Conservation (phyloP, 768 basidiomycete species). For the Phylloporus sp. region DNA sequence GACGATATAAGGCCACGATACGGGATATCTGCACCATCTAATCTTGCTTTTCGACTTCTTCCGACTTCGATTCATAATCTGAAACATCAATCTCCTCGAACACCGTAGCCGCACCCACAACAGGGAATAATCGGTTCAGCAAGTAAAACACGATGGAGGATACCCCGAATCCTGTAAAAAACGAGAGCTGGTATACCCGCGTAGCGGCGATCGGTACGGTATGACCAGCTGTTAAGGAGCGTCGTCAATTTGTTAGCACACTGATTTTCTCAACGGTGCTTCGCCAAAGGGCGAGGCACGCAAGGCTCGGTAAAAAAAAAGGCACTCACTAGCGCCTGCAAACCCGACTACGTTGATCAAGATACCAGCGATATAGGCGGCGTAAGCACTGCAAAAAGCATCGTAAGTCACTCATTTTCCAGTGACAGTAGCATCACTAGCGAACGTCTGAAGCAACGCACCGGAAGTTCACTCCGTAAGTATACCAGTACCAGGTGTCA, state of each 20-base stretch:
- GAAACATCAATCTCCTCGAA: slow-evolving; percentile 61
- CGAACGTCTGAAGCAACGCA: slow-evolving; percentile 20
- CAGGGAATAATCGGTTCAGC: slow-evolving; percentile 58
- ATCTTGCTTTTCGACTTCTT: background rate
- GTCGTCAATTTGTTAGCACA: background rate
- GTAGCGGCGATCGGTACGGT: slow-evolving; percentile 63
- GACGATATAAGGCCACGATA: background rate
- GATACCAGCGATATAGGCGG: slow-evolving; percentile 67
- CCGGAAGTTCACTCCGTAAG: slow-evolving; percentile 67
- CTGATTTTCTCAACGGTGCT: background rate
- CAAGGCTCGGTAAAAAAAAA: background rate
- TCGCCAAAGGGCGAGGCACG: background rate
- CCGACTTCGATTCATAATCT: slow-evolving; percentile 9
- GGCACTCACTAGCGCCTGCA: slow-evolving; percentile 58
- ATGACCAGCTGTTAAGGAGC: slow-evolving; percentile 41
- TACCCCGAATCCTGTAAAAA: slow-evolving; percentile 78
- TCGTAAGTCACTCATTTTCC: slow-evolving; percentile 4
- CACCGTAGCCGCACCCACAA: slow-evolving; percentile 40
- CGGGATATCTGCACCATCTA: background rate
- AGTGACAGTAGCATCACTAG: background rate
- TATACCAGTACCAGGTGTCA: slow-evolving; percentile 73
- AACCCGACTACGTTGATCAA: slow-evolving; percentile 82
- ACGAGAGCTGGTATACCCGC: slow-evolving; percentile 71
- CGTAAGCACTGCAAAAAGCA: slow-evolving; percentile 45
- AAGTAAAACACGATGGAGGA: slow-evolving; percentile 59